Conservation (phyloP, 768 basidiomycete genomes). For the Rhizopogon roseolus region DNA sequence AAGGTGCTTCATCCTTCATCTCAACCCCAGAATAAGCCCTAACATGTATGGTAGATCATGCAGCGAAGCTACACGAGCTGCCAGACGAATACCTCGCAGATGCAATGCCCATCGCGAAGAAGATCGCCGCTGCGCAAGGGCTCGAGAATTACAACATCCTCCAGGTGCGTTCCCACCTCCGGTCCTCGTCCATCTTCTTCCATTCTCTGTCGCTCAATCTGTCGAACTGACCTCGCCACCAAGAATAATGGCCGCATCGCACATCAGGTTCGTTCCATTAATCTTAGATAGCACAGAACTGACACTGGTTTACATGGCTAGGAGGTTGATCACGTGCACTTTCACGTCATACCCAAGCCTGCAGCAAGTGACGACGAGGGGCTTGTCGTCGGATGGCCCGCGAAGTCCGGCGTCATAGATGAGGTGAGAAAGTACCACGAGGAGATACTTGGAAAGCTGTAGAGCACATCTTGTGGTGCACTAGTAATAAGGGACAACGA, state of each 20-base stretch:
- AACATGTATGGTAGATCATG: conserved; percentile 55
- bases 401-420: conserved; percentile 12
- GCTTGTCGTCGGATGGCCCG: conserved; percentile 71
- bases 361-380: conserved; percentile 59
- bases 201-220: background rate
- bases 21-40: background rate
- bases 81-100: conserved; percentile 83
- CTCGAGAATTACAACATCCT: conserved; percentile 84
- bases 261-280: conserved; percentile 40
- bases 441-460: conserved; percentile 13
- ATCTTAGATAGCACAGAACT: background rate
- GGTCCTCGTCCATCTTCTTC: background rate
- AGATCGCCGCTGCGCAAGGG: conserved; percentile 75
- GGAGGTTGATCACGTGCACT: conserved; percentile 86
- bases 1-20: conserved; percentile 47
- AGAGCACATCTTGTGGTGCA: background rate
- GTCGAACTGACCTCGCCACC: background rate
- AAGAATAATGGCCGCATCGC: conserved; percentile 69
- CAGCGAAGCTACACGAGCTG: conserved; percentile 79
- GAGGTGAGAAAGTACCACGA: conserved; percentile 18
- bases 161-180: conserved; percentile 34
- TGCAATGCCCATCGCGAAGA: conserved; percentile 77
- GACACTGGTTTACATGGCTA: conserved; percentile 15
- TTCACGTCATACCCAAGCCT: conserved; percentile 93
- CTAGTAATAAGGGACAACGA: background rate